A percentile compares a stretch with the other conserved stretches of the same genome.
phyloP scores from a whole-genome alignment of 805 yeast species.

The Schwanniomyces sp. region DNA sequence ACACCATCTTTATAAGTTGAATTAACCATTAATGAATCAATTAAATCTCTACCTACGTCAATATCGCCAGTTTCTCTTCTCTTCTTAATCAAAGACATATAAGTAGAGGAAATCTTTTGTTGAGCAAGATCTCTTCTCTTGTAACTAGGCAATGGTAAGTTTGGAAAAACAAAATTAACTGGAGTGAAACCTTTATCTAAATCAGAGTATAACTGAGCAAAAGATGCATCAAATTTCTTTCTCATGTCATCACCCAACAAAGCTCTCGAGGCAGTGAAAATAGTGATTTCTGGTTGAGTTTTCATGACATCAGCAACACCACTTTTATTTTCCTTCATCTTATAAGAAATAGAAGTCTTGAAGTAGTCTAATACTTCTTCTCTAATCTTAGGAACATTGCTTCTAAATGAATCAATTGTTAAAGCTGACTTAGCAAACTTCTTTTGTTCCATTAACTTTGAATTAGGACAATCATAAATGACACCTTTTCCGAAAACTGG shows the following conservation, averaged over 20 bases:
- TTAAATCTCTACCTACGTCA: slow-evolving; percentile 76
- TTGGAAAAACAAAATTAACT: slow-evolving; percentile 90
- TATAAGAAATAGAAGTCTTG: slow-evolving; percentile 49
- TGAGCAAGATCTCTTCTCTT: slow-evolving; percentile 87
- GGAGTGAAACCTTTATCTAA: slow-evolving; percentile 97
- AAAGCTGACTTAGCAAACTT: slow-evolving; percentile 91
- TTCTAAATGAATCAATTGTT: slow-evolving; percentile 77
- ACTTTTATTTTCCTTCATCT: slow-evolving; percentile 25
- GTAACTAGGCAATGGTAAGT: slow-evolving; percentile 86
- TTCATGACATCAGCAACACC: slow-evolving; percentile 71
- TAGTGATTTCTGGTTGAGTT: slow-evolving; percentile 92
- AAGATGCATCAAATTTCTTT: slow-evolving; percentile 72
- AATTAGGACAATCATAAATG: slow-evolving; percentile 93
- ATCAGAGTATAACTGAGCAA: slow-evolving; percentile 84
- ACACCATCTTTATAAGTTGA: slow-evolving; percentile 93
- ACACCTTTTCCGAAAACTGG: slow-evolving; percentile 98
- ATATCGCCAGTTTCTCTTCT: slow-evolving; percentile 78
- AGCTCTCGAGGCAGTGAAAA: slow-evolving; percentile 93
- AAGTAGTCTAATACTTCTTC: slow-evolving; percentile 76
- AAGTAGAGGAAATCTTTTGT: slow-evolving; percentile 72
- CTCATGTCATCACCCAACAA: slow-evolving; percentile 92
- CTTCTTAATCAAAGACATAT: slow-evolving; percentile 70
- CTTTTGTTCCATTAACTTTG: slow-evolving; percentile 96
- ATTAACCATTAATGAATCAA: slow-evolving; percentile 80
- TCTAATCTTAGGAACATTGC: slow-evolving; percentile 84